These are phyloP conservation scores for Xylariaceae sp. DNA, from an alignment of 2,329 filamentous ascomycete species.

Conservation along the genomic window DNA sequence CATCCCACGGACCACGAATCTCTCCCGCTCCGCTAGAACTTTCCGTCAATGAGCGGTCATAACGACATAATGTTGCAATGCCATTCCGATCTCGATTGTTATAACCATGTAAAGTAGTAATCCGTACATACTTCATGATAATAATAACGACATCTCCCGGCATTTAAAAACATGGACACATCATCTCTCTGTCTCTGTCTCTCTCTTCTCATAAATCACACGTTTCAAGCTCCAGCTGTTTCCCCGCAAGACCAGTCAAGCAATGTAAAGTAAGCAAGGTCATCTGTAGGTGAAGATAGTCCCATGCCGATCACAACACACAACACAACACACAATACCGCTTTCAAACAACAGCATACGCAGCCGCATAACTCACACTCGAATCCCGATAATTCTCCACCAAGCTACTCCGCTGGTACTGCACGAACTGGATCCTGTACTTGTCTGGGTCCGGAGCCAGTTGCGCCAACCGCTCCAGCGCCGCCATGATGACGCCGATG, in stretches of 20 bases:
- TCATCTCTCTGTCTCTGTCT: not conserved
- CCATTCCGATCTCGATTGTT: not conserved
- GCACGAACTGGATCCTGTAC: slow-evolving; percentile 68
- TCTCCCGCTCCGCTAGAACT: not conserved
- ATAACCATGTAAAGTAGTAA: not conserved
- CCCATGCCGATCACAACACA: not conserved
- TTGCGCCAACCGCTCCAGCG: slow-evolving; percentile 59
- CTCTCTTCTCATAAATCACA: not conserved
- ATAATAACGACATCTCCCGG: not conserved
- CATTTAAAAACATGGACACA: not conserved
- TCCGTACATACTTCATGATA: not conserved
- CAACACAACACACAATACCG: slow-evolving; percentile 1
- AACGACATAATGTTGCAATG: no score
- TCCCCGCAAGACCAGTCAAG: not conserved
- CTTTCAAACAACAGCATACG: slow-evolving; percentile 67
- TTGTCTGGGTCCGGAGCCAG: slow-evolving; percentile 36
- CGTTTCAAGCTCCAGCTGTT: not conserved
- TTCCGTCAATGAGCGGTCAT: no score
- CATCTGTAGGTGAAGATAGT: not conserved
- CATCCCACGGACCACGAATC: not conserved
- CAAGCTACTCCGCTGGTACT: slow-evolving; percentile 81
- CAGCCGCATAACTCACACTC: slow-evolving; percentile 93
- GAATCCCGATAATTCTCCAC: slow-evolving; percentile 63
- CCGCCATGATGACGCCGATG: slow-evolving; percentile 88
- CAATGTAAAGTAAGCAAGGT: not conserved